These are phyloP conservation scores for Pilobolus umbonatus DNA, from an alignment of 192 early-diverging fungal genomes.

Conservation along the genomic window DNA sequence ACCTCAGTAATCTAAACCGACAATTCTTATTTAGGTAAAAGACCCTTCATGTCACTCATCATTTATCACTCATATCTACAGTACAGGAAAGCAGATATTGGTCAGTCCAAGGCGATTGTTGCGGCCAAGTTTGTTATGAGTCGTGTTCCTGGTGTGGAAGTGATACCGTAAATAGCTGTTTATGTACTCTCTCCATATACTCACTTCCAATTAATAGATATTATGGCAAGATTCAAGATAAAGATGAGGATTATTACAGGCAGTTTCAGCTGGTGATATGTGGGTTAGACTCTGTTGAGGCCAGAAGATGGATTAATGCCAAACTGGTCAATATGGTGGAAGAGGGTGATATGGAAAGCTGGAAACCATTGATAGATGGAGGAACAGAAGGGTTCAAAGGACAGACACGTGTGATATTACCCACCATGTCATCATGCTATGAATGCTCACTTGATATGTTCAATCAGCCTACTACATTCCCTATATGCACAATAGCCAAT, in stretches of 20 bases:
- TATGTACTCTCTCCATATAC: neutral
- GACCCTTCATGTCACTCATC: neutral
- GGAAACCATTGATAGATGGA: conserved; percentile 91
- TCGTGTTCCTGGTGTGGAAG: conserved; percentile 60
- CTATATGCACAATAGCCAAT: conserved; percentile 98
- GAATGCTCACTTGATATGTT: conserved; percentile 95
- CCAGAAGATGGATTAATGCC: conserved; percentile 96
- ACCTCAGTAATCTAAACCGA: conserved; percentile 78
- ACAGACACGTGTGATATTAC: conserved; percentile 89
- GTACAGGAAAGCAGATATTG: conserved; percentile 61
- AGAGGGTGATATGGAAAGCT: conserved; percentile 60
- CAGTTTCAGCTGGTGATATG: conserved; percentile 88
- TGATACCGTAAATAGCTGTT: conserved; percentile 57
- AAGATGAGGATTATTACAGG: conserved; percentile 88
- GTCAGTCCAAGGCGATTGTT: conserved; percentile 71
- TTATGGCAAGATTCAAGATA: conserved; percentile 94
- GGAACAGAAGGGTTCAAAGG: conserved; percentile 97
- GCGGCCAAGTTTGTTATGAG: conserved; percentile 73
- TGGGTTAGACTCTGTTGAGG: conserved; percentile 93
- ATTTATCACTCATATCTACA: neutral
- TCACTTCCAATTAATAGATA: conserved; percentile 36
- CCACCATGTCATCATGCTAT: conserved; percentile 83
- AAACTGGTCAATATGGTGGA: conserved; percentile 75
- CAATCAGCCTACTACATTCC: conserved; percentile 82
- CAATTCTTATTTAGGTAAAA: conserved; percentile 75